phyloP scores from a whole-genome alignment of 2,329 filamentous ascomycete species.

The Periconia digitata region DNA sequence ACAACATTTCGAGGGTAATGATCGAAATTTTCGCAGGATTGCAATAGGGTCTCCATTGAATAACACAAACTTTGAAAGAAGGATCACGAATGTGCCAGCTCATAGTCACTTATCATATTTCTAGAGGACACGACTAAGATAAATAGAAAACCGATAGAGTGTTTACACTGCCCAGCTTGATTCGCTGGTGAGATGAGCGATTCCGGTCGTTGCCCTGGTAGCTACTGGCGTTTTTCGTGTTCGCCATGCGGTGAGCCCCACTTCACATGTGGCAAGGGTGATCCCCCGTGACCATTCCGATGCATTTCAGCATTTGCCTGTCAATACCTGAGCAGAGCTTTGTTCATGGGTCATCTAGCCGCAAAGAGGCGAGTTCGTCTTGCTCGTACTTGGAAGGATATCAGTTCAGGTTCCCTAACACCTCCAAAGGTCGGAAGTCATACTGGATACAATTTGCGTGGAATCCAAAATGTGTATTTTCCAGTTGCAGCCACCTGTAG shows the following conservation, averaged over 20 bases:
- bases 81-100: neutral
- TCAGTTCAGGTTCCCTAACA: neutral
- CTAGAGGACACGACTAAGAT: neutral
- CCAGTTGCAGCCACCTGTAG: slow-evolving; percentile 10
- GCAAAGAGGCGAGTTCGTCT: neutral
- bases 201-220: too few relatives aligned
- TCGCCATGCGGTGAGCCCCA: too few relatives aligned
- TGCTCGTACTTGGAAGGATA: neutral
- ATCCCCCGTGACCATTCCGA: neutral
- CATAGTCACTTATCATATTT: neutral
- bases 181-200: too few relatives aligned
- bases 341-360: neutral
- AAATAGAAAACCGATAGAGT: too few relatives aligned
- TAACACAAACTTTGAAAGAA: neutral
- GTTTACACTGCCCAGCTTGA: too few relatives aligned
- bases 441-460: slow-evolving; percentile 3
- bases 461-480: slow-evolving; percentile 15
- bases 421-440: neutral
- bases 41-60: slow-evolving; percentile 10
- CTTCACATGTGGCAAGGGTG: neutral
- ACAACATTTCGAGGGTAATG: slow-evolving; percentile 12
- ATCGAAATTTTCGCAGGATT: slow-evolving; percentile 8
- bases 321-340: neutral
- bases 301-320: neutral
- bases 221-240: too few relatives aligned